Base-by-base conservation (phyloP, 2,329 filamentous ascomycete species). In the Talaromyces funiculosus region DNA sequence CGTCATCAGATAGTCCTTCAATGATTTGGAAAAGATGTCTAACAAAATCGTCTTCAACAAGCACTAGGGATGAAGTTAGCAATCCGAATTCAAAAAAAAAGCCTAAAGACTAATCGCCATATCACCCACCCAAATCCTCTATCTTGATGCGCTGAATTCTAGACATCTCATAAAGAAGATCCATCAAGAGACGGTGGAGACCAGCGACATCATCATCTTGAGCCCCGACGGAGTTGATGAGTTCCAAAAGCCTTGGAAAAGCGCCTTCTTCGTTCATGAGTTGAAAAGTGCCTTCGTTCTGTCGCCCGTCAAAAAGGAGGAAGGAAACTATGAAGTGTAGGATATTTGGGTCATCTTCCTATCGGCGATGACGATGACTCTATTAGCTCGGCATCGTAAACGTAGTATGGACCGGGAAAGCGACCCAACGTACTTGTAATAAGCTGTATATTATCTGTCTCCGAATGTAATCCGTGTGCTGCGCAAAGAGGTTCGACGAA, bases 81-180 rank as follows among this genome's bases (percentile, higher is more conserved):
- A 51, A n/a, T 12, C 9, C 26, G 4, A 1, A 22, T 33, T 2
- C 10, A 24, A 59, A 6, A 8, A 20, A 4, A 38, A 51, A 35
- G 16, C 12, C n/a, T n/a, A 29, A 40, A n/a, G n/a, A n/a, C n/a
- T n/a, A n/a, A n/a, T n/a, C n/a, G n/a, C n/a, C n/a, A n/a, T n/a
- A n/a, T n/a, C n/a, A 47, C 89, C 60, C 84, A 90, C 76, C 84
- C 65, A 99, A 77, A 72, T 99, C 93, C 65, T 90, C 86, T 63
- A 83, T 78, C 59, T 84, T 87, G 62, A 99, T 78, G 64, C 87
- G 84, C 75, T 97, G 92, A 72, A 97, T 91, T 63, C 95, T 85
- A 47, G 91, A 92, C 89, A 97, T 97, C 79, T 97, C 94, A 76
- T 96, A 99, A 71, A 97, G 83, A 60, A 99, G 79, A 74, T 97